Base-by-base conservation (phyloP, 1,284 basidiomycete species). In the Ceratorhiza oryzae-sativae region DNA sequence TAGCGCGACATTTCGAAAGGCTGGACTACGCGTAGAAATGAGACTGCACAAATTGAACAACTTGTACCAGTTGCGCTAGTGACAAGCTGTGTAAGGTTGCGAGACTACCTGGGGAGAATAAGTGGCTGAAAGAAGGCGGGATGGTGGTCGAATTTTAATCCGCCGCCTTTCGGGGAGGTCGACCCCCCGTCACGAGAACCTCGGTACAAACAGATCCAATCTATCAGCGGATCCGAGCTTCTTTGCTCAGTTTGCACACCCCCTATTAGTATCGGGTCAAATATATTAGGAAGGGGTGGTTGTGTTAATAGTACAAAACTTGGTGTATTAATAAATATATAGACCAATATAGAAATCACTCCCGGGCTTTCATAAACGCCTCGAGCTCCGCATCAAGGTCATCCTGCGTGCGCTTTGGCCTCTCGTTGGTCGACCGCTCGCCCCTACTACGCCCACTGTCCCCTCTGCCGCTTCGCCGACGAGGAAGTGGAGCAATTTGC, bases 341-440 rank as follows among this genome's bases (percentile, higher is more conserved):
- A 32, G 46, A 20, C 32, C 32, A 46, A 58, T 13, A 68, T 27
- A 49, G 27, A 48, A 20, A 10, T 58, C 39, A 70, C 39, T 58
- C 67, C 34, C 67, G 53, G 30, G 39, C 55, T 32, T 70, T 70
- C 67, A 70, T 68, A 48, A 70, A 70, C 67, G 67, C 67, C 39
- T 70, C 67, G 42, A 70, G 53, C 41, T 70, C 67, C 30, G 67
- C 67, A 46, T 70, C 67, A n/a, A 70, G 27, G 32, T 70, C 67
- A 36, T 59, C 67, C 42, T 70, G 67, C 30, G 67, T 70, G 10
- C 42, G 67, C 55, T 70, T 70, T 2, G 67, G 67, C 55, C 67
- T 12, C 36, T 70, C 67, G 25, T 58, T 3, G 10, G 39, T 45
- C 32, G 59, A 23, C 39, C 59, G 15, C 39, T 60, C 58, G n/a